Base-by-base conservation (phyloP, 805 yeast species). In the Lipomyces chichibuensis region DNA sequence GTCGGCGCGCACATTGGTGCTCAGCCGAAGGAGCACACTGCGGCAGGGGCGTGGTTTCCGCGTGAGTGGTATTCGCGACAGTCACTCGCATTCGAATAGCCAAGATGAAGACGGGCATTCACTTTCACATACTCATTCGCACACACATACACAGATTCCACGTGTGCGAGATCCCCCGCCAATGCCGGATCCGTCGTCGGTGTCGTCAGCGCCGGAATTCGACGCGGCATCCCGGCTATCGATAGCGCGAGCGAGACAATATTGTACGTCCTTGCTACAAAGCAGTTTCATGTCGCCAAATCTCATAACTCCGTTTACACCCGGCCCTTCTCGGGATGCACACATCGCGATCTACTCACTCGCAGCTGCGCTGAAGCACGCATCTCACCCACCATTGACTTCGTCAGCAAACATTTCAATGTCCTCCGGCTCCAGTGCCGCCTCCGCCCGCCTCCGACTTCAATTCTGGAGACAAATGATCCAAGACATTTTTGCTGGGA, bases 391-490 rank as follows among this genome's bases (percentile, higher is more conserved):
- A 7, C 62, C 64, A 11, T 54, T 59, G 14, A 46, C 62, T 11
- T 33, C 65, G 27, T 53, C 60, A n/a, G 37, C 65, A n/a, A 49
- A 78, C 86, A 87, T 68, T 75, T 88, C 51, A 94, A 90, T 72
- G 80, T 88, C 51, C 82, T 85, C 71, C 82, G 84, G 74, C 82
- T 87, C 11, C 78, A 84, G 49, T 80, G 84, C 67, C 59, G 76
- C 54, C 72, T 72, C 61, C 35, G 79, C 81, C 35, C 72, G 73
- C 49, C 63, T 90, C 74, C 87, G 89, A 73, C 85, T 89, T 75
- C 86, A 87, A 71, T 89, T 88, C 76, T 91, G 96, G 96, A 82
- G 86, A 67, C 89, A 88, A 60, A 80, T 84, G 66, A 65, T 91
- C 6, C 80, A 82, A 51, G 81, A 80, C 66, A 80, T 86, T 7